Evolutionary conservation across 768 basidiomycete species (phyloP).

Genomic region (Lanmaoa pseudosensibilis): DNA sequence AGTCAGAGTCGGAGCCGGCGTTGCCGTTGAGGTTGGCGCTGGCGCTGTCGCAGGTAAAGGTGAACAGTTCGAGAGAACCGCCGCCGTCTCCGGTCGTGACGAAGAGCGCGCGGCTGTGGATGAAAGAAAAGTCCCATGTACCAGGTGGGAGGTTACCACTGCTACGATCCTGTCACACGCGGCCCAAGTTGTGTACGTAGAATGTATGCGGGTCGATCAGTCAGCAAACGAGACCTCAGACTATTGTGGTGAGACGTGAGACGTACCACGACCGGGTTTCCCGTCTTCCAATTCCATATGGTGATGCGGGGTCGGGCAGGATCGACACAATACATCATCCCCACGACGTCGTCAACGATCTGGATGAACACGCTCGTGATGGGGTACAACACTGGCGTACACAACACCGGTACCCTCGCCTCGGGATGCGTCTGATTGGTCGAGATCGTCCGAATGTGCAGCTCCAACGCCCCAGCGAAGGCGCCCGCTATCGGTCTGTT

Average conservation of each 20-base stretch:
- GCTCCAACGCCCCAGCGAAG: slow-evolving; percentile 22
- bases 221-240: background rate
- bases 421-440: slow-evolving; percentile 34
- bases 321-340: slow-evolving; percentile 42
- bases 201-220: background rate
- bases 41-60: slow-evolving; percentile 30
- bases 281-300: slow-evolving; percentile 56
- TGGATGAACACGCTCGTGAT: slow-evolving; percentile 43
- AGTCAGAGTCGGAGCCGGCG: background rate
- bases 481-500: slow-evolving; percentile 9
- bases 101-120: slow-evolving; percentile 44
- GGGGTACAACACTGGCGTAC: slow-evolving; percentile 23
- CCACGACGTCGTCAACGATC: slow-evolving; percentile 55
- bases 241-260: background rate
- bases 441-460: slow-evolving; percentile 49
- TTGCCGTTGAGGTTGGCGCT: background rate
- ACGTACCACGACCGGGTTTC: slow-evolving; percentile 37
- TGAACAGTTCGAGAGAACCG: slow-evolving; percentile 46
- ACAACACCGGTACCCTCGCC: slow-evolving; percentile 35
- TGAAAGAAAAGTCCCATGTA: slow-evolving; percentile 47
- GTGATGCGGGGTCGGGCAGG: slow-evolving; percentile 25
- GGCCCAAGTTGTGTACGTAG: background rate
- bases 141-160: slow-evolving; percentile 23
- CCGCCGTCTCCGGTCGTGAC: slow-evolving; percentile 34
- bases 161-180: slow-evolving; percentile 29